Base-by-base conservation (phyloP, 164 flowering plant species). In the Buxus sempervirens region DNA sequence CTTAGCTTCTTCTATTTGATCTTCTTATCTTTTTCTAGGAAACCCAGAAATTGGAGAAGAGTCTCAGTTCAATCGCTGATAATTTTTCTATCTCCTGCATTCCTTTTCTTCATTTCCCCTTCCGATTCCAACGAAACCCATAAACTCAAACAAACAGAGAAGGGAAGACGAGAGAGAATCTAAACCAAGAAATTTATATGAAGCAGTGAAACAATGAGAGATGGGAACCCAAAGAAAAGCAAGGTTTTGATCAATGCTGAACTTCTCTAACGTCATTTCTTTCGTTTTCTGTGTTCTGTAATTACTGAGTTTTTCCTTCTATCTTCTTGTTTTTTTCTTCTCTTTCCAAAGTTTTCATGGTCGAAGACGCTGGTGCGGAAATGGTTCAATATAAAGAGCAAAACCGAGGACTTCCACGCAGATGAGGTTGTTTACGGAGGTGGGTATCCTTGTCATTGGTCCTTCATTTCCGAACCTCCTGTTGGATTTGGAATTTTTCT, bases 301-400 rank as follows among this genome's bases (percentile, higher is more conserved):
- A 27, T 57, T 36, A 41, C 72, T 73, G 63, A 68, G 16, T 28
- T 9, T 60, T 18, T 60, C 23, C 21, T 24, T 27, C 7, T n/a
- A n/a, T n/a, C n/a, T n/a, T n/a, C 65, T 49, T 9, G 9, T 14
- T 18, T 22, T 25, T 41, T 25, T 32, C 49, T 18, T 62, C 26
- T 70, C 66, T 26, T 62, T 54, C 64, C 66, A 24, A 70, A 90
- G 96, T 82, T 90, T 79, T 90, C 96, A 25, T 92, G 96, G 98
- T 84, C 93, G n/a, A 92, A 86, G 74, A 82, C 79, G 55, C 76
- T 90, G 85, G 90, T 92, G 41, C 86, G 91, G 60, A 92, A 88
- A 71, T 86, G 86, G 96, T 86, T 90, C 83, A 92, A 88, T 76
- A 83, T 87, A 82, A 90, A 82, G 84, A 80, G 91, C 83, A 92